Percentiles rank a stretch among this genome's conserved stretches.
phyloP scores from a whole-genome alignment of 352 stramenopile genomes.

The Phytophthora fragariae region DNA sequence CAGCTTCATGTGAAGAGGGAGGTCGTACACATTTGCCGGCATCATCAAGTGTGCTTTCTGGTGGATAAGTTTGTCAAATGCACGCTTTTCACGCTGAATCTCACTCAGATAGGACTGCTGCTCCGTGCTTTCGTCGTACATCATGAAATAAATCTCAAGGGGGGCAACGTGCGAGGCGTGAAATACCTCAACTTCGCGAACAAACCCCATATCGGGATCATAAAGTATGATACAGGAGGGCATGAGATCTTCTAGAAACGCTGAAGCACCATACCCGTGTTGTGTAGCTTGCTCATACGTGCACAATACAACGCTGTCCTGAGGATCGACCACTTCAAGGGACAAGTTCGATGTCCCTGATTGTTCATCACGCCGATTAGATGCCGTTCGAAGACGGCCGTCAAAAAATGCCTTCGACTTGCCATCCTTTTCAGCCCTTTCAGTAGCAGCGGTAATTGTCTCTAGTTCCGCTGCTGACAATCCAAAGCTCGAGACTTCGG shows the following conservation, averaged over 20 bases:
- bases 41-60: conserved; percentile 94
- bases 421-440: conserved; percentile 33
- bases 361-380: conserved; percentile 7
- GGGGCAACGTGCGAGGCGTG: conserved; percentile 61
- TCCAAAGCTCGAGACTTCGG: conserved; percentile 75
- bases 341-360: conserved; percentile 48
- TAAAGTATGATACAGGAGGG: conserved; percentile 95
- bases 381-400: conserved; percentile 19
- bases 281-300: conserved; percentile 83
- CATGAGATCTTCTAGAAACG: conserved; percentile 91
- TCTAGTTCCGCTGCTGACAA: conserved; percentile 78
- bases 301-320: conserved; percentile 71
- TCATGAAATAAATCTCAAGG: conserved; percentile 95
- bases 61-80: conserved; percentile 97
- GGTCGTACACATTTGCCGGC: conserved; percentile 85
- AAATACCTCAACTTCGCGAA: conserved; percentile 96
- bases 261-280: conserved; percentile 61
- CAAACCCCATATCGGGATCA: conserved; percentile 95
- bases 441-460: conserved; percentile 43
- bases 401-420: conserved; percentile 33
- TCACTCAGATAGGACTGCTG: conserved; percentile 95
- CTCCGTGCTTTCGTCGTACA: conserved; percentile 97
- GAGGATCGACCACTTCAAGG: conserved; percentile 57
- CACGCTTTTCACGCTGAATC: conserved; percentile 95
- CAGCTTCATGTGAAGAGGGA: conserved; percentile 83